Conservation (phyloP, 2,329 filamentous ascomycete species). For the Lachnellula willkommii region DNA sequence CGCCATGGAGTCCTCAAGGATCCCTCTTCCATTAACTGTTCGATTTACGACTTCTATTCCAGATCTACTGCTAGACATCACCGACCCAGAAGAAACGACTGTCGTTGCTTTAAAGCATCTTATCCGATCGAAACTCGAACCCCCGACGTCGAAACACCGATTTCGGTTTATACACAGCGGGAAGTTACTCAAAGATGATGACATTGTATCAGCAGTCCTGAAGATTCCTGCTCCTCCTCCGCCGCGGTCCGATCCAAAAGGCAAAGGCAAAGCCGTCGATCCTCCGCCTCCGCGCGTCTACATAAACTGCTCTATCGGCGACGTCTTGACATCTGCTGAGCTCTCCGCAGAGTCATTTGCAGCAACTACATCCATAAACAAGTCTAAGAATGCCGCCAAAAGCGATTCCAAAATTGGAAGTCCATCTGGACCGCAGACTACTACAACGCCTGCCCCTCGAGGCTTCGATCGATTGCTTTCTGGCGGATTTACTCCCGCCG, state of each 20-base stretch:
- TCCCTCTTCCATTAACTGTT: conserved; percentile 69
- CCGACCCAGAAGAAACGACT: conserved; percentile 62
- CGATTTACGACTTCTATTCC: conserved; percentile 84
- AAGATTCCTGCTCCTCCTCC: conserved; percentile 55
- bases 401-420: conserved; percentile 11
- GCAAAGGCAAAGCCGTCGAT: conserved; percentile 64
- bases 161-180: conserved; percentile 88
- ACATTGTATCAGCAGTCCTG: conserved; percentile 63
- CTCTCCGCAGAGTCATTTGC: conserved; percentile 58
- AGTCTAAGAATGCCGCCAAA: conserved; percentile 13
- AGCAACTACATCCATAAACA: conserved; percentile 18
- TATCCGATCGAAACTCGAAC: conserved; percentile 67
- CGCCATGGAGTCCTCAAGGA: neutral
- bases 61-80: conserved; percentile 75
- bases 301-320: conserved; percentile 88
- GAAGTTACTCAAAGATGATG: conserved; percentile 72
- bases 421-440: conserved; percentile 7
- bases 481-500: conserved; percentile 74
- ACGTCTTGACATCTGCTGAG: conserved; percentile 62
- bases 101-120: conserved; percentile 74
- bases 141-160: conserved; percentile 57
- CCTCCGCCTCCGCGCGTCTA: conserved; percentile 58
- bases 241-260: conserved; percentile 37
- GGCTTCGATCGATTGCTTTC: conserved; percentile 84
- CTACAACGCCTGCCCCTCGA: conserved; percentile 52